These are phyloP conservation scores for Blastobotrys terrestris DNA, from an alignment of 805 yeast genomes.

Conservation along the genomic window DNA sequence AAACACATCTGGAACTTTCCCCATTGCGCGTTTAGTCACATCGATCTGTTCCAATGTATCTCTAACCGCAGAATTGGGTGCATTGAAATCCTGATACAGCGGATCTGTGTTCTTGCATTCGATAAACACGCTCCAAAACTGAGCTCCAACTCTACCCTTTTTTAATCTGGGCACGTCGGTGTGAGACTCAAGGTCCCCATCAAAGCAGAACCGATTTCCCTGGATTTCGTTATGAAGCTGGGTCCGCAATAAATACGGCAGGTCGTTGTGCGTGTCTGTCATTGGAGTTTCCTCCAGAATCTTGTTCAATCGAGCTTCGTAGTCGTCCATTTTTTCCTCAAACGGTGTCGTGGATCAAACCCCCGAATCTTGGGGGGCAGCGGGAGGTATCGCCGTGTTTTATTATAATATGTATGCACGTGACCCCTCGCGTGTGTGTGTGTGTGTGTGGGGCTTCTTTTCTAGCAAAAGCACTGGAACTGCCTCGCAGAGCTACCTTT, in stretches of 20 bases:
- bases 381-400: too few species aligned
- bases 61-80: constrained; percentile 40
- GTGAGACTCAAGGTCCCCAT: constrained; percentile 36
- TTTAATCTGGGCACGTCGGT: constrained; percentile 40
- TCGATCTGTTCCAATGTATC: constrained; percentile 53
- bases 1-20: constrained; percentile 36
- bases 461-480: too few species aligned
- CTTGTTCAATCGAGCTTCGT: constrained; percentile 4
- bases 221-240: constrained; percentile 42
- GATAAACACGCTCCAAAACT: constrained; percentile 45
- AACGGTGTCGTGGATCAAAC: too few species aligned
- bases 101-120: constrained; percentile 31
- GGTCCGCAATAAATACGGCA: constrained; percentile 44
- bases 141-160: constrained; percentile 43
- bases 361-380: too few species aligned
- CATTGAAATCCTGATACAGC: constrained; percentile 37
- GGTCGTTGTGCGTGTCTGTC: constrained; percentile 45
- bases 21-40: constrained; percentile 40
- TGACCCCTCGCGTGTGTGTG: too few species aligned
- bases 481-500: too few species aligned
- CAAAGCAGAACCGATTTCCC: constrained; percentile 35
- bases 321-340: not conserved
- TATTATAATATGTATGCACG: too few species aligned
- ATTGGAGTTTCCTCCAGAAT: constrained; percentile 31
- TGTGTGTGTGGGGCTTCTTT: too few species aligned